A percentile compares a stretch with the other conserved stretches of the same genome.
Evolutionary conservation across 805 yeast species (phyloP).

Genomic region (Hermanozyma aechmeae): DNA sequence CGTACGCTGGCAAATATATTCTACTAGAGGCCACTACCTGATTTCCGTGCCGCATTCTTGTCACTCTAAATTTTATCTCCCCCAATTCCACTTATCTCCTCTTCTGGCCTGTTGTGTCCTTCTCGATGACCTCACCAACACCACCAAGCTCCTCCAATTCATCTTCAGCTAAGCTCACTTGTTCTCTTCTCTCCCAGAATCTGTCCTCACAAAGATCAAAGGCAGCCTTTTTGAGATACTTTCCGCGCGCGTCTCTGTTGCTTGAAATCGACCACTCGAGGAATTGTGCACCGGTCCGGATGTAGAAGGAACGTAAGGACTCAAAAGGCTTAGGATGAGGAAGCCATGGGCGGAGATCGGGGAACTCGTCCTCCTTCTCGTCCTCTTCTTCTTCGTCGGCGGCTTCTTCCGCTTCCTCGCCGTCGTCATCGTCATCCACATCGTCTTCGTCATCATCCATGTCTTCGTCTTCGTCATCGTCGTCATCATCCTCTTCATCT

Average conservation of each 20-base stretch:
- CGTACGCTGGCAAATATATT: no score
- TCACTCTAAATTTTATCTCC: no score
- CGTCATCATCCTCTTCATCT: slow-evolving; percentile 55
- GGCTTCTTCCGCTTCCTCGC: slow-evolving; percentile 53
- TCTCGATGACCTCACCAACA: slow-evolving; percentile 78
- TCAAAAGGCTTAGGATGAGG: slow-evolving; percentile 97
- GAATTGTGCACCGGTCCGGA: slow-evolving; percentile 78
- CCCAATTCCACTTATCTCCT: no score
- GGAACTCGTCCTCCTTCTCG: slow-evolving; percentile 58
- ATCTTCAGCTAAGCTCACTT: slow-evolving; percentile 80
- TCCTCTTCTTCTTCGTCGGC: slow-evolving; percentile 57
- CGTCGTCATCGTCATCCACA: slow-evolving; percentile 37
- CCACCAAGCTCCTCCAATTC: slow-evolving; percentile 85
- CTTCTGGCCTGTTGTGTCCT: slow-evolving; percentile 41
- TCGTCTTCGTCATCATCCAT: slow-evolving; percentile 59
- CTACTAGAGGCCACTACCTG: no score
- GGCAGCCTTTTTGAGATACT: slow-evolving; percentile 78
- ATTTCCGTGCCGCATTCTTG: no score
- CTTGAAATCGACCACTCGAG: slow-evolving; percentile 89
- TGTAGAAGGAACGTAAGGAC: slow-evolving; percentile 70
- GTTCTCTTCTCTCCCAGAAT: slow-evolving; percentile 99
- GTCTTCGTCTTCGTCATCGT: slow-evolving; percentile 48
- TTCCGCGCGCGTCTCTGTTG: slow-evolving; percentile 80
- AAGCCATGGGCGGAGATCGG: slow-evolving; percentile 92
- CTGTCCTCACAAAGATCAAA: slow-evolving; percentile 88